A percentile compares a stretch with the other conserved stretches of the same genome.
These are phyloP conservation scores for Rhododendron ovatum DNA, from an alignment of 148 eudicot genomes.

Conservation along the genomic window DNA sequence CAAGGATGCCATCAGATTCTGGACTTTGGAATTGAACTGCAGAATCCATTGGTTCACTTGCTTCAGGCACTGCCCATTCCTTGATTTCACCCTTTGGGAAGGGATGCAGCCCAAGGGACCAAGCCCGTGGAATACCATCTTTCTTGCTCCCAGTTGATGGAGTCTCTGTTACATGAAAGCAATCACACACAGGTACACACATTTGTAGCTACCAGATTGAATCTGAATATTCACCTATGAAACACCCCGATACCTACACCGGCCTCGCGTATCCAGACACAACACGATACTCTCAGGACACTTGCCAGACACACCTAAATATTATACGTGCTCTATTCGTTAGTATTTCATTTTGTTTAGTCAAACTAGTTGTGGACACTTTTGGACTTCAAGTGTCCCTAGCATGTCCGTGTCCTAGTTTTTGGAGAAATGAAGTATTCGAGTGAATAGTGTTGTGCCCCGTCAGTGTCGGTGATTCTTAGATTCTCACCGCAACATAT, in stretches of 20 bases:
- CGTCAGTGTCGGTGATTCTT: neutral
- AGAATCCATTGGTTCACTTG: constrained; percentile 65
- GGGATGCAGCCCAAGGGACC: constrained; percentile 96
- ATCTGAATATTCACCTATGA: neutral
- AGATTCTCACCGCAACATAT: neutral
- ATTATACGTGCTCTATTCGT: no score
- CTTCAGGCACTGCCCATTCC: constrained; percentile 49
- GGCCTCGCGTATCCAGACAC: neutral
- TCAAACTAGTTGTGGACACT: no score
- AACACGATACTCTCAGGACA: neutral
- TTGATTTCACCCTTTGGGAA: constrained; percentile 78
- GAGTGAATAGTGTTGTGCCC: neutral
- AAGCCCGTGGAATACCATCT: constrained; percentile 74
- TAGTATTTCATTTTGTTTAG: no score
- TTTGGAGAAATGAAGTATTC: neutral
- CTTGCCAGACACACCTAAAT: neutral
- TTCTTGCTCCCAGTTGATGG: constrained; percentile 67
- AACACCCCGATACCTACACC: neutral
- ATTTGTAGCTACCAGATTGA: neutral
- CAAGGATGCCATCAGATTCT: constrained; percentile 33
- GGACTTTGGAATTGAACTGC: constrained; percentile 56
- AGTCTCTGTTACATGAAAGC: constrained; percentile 39
- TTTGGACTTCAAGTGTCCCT: neutral
- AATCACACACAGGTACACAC: neutral
- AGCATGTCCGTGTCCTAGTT: neutral